Conservation (phyloP, 257 asterid species). For the Primulina tabacum region DNA sequence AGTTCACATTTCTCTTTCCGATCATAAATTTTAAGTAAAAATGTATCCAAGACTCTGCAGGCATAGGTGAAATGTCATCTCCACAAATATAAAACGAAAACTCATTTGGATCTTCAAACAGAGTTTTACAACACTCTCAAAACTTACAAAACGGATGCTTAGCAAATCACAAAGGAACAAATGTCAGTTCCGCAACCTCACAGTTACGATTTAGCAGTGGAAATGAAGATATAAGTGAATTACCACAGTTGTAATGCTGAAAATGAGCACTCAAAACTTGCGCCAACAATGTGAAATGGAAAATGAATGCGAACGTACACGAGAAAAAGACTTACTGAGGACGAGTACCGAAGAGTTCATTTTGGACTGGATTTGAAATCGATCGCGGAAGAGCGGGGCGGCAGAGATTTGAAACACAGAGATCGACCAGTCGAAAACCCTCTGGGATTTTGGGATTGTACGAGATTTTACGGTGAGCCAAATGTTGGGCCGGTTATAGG, state of each 20-base stretch:
- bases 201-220: too few relatives aligned
- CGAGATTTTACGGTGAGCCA: background rate
- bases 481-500: background rate
- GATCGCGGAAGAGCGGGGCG: background rate
- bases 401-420: background rate
- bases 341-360: constrained; percentile 80
- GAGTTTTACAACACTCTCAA: too few relatives aligned
- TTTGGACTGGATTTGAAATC: constrained; percentile 26
- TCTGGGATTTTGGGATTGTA: background rate
- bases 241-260: background rate
- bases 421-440: background rate
- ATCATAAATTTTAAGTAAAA: background rate
- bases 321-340: constrained; percentile 47
- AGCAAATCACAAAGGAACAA: too few relatives aligned
- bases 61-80: too few relatives aligned
- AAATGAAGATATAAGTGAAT: too few relatives aligned
- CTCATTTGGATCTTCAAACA: too few relatives aligned
- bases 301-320: constrained; percentile 1
- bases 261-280: background rate
- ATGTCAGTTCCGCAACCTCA: too few relatives aligned
- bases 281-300: background rate
- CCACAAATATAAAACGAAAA: too few relatives aligned
- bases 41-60: too few relatives aligned
- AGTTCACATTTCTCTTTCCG: background rate
- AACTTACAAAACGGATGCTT: too few relatives aligned